Conservation (phyloP, 495 filamentous ascomycete species). For the Talaromyces trachyspermus region DNA sequence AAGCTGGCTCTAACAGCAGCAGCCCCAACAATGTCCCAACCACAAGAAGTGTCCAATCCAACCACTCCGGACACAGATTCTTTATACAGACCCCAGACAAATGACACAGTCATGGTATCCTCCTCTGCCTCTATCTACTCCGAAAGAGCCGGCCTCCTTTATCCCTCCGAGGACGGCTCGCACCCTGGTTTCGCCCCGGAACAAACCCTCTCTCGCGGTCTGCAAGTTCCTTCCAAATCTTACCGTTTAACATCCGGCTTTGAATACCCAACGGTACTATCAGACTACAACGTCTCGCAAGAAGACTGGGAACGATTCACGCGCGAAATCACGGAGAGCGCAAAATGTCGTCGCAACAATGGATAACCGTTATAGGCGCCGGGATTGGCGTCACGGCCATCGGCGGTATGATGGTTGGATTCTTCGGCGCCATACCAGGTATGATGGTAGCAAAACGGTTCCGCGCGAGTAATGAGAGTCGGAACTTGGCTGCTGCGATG, state of each 20-base stretch:
- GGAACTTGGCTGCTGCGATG: constrained; percentile 20
- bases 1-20: too few relatives aligned
- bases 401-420: constrained; percentile 27
- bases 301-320: constrained; percentile 28
- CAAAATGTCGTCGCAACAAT: constrained; percentile 26
- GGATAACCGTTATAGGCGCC: constrained; percentile 26
- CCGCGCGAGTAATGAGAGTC: constrained; percentile 18
- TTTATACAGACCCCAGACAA: background rate
- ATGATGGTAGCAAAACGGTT: constrained; percentile 15
- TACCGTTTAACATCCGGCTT: constrained; percentile 25
- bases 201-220: constrained; percentile 17
- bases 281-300: constrained; percentile 14
- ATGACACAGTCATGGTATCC: background rate
- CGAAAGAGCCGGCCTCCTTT: constrained; percentile 7
- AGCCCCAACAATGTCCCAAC: background rate
- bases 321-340: constrained; percentile 20
- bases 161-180: constrained; percentile 1
- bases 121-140: background rate
- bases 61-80: too few relatives aligned
- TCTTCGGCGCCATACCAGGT: constrained; percentile 26
- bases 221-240: constrained; percentile 28
- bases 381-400: constrained; percentile 27
- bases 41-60: too few relatives aligned
- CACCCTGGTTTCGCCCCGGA: constrained; percentile 15
- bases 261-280: constrained; percentile 22